Evolutionary conservation across 768 basidiomycete genomes (phyloP).

Genomic region (Lactifluus echinatus): DNA sequence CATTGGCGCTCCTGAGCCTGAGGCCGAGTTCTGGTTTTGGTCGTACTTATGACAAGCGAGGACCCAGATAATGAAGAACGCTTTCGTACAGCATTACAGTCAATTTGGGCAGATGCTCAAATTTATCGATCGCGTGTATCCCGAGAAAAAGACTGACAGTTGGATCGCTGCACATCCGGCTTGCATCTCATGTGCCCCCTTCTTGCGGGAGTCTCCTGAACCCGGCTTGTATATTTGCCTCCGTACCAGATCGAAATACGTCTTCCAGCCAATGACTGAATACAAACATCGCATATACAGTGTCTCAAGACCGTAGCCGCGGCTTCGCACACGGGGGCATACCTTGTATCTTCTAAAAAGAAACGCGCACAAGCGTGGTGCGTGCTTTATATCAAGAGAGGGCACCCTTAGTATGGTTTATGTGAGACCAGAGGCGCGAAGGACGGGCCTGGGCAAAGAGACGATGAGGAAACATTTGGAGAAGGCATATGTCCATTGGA

Average conservation of each 20-base stretch:
- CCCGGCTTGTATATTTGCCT: neutral
- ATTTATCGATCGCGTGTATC: neutral
- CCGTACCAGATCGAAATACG: neutral
- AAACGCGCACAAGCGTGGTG: constrained; percentile 6
- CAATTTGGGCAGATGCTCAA: neutral
- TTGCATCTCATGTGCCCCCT: neutral
- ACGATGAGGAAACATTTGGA: constrained; percentile 4
- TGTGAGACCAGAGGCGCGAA: constrained; percentile 7
- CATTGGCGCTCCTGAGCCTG: neutral
- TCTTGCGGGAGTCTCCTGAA: neutral
- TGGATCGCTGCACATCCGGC: neutral
- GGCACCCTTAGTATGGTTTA: constrained; percentile 9
- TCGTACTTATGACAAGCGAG: neutral
- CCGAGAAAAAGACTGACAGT: neutral
- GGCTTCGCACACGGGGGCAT: constrained; percentile 2
- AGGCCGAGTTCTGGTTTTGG: neutral
- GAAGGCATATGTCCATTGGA: neutral
- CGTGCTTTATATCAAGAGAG: constrained; percentile 6
- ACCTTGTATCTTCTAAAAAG: neutral
- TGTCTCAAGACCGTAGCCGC: neutral
- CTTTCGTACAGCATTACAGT: neutral
- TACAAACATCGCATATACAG: neutral
- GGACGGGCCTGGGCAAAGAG: constrained; percentile 5
- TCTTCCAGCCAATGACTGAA: neutral
- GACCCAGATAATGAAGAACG: neutral